Base-by-base conservation (phyloP, 768 basidiomycete species). In the Leccinum longicurvipes region DNA sequence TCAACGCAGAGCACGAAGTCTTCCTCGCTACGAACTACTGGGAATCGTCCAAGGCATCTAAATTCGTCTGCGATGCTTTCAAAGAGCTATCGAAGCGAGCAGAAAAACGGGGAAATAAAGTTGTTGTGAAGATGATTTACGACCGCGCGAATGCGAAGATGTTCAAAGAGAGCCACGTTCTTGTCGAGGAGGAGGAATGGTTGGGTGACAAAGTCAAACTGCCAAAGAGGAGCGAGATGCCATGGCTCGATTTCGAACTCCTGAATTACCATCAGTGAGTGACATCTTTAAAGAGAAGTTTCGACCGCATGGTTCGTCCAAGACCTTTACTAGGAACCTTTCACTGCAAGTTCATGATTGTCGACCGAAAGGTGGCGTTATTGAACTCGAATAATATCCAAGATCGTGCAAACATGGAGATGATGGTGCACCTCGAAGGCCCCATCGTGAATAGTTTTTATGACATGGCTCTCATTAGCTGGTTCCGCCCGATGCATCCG, bases 341-440 rank as follows among this genome's bases (percentile, higher is more conserved):
- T 68, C 87, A 89, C 60, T 79, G 82, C 46, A 88, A 89, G 64
- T 87, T 82, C 63, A 74, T 87, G 71, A 73, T 89, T 42, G 81
- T 87, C 2, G 87, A 89, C 65, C 75, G 85, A n/a, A 82, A 80
- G 61, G 73, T 86, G 32, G 86, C 83, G 1, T 68, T 86, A 52
- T 68, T 89, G 51, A 83, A 84, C 66, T 80, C 78, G 49, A 87
- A 87, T 70, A 88, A 88, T 54, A 84, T 88, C 39, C 85, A 86
- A 69, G 80, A 83, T 59, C 75, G 78, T 19, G 71, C 75, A 7
- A 78, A 80, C 60, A 59, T 77, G 56, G 78, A 82, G 68, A 81
- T 87, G 79, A 86, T 86, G 84, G 68, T 79, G 5, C 85, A 87
- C 60, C 75, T 87, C 42, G 87, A 89, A 63, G 87, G 87, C 0